A percentile compares a stretch with the other conserved stretches of the same genome.
phyloP scores from a whole-genome alignment of 768 basidiomycete species.

The Hortiboletus campestris region DNA sequence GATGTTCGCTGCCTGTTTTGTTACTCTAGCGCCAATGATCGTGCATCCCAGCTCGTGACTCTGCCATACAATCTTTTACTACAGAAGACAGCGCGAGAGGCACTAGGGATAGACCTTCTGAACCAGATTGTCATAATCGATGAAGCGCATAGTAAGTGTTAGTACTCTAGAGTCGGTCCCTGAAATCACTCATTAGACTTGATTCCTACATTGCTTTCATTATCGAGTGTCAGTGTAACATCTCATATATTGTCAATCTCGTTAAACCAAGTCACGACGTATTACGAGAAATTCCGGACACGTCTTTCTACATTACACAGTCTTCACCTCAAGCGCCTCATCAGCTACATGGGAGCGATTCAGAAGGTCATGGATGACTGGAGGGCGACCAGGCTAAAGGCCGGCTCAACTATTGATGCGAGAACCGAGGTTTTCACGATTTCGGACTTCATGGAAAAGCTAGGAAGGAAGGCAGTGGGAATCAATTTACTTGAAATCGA shows the following conservation, averaged over 20 bases:
- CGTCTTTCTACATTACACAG: constrained; percentile 70
- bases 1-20: background rate
- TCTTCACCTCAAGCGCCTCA: constrained; percentile 77
- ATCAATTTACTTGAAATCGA: constrained; percentile 85
- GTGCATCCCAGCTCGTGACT: constrained; percentile 64
- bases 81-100: constrained; percentile 78
- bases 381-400: constrained; percentile 31
- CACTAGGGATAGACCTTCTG: constrained; percentile 80
- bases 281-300: constrained; percentile 75
- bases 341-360: constrained; percentile 69
- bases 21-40: background rate
- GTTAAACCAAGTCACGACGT: constrained; percentile 70
- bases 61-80: constrained; percentile 93
- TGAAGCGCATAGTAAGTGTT: constrained; percentile 87
- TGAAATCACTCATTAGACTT: constrained; percentile 55
- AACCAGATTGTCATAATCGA: constrained; percentile 90
- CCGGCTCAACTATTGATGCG: constrained; percentile 6
- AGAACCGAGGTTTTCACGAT: constrained; percentile 66
- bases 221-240: constrained; percentile 72
- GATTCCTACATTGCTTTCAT: constrained; percentile 83
- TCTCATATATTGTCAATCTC: constrained; percentile 56
- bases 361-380: constrained; percentile 57
- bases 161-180: constrained; percentile 1
- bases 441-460: constrained; percentile 56
- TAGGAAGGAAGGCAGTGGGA: constrained; percentile 68